Percentiles rank a stretch among this genome's conserved stretches.
phyloP scores from a whole-genome alignment of 495 filamentous ascomycete species.

The Parmelia sp. region DNA sequence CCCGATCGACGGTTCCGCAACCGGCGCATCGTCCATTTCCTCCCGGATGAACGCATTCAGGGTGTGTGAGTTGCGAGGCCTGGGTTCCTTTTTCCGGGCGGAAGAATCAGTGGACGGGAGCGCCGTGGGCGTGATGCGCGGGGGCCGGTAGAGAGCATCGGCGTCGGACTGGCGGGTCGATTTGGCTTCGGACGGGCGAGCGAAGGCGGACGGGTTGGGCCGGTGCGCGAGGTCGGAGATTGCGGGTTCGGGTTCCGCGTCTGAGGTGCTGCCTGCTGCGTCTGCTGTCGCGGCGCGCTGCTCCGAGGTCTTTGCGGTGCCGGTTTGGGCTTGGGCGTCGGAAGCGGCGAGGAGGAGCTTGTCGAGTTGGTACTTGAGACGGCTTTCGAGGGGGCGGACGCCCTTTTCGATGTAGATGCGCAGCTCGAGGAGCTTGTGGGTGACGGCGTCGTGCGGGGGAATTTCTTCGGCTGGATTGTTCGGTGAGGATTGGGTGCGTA shows the following conservation, averaged over 20 bases:
- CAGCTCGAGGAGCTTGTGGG: constrained; percentile 78
- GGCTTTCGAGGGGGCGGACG: constrained; percentile 77
- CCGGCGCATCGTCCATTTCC: constrained; percentile 46
- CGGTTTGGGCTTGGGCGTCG: constrained; percentile 41
- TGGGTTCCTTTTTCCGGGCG: constrained; percentile 46
- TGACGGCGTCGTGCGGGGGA: constrained; percentile 47
- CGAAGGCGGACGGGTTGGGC: constrained; percentile 57
- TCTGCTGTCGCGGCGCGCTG: constrained; percentile 29
- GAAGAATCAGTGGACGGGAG: constrained; percentile 53
- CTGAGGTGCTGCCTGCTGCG: constrained; percentile 27
- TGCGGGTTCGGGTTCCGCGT: constrained; percentile 42
- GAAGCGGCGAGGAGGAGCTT: constrained; percentile 83
- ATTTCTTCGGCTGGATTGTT: constrained; percentile 31
- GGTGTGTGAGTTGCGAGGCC: constrained; percentile 58
- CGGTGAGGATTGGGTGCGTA: constrained; percentile 48
- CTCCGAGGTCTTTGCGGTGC: constrained; percentile 20
- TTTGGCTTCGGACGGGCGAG: constrained; percentile 31
- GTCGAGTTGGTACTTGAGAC: constrained; percentile 81
- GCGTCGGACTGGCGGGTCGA: constrained; percentile 24
- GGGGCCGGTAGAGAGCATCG: constrained; percentile 68
- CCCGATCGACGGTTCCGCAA: constrained; percentile 45
- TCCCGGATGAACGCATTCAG: constrained; percentile 44
- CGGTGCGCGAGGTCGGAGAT: constrained; percentile 62
- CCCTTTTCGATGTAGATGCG: constrained; percentile 86
- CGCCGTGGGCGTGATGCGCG: constrained; percentile 70